Evolutionary conservation across 2,329 filamentous ascomycete species (phyloP).

Genomic region (Remersonia thermophila): DNA sequence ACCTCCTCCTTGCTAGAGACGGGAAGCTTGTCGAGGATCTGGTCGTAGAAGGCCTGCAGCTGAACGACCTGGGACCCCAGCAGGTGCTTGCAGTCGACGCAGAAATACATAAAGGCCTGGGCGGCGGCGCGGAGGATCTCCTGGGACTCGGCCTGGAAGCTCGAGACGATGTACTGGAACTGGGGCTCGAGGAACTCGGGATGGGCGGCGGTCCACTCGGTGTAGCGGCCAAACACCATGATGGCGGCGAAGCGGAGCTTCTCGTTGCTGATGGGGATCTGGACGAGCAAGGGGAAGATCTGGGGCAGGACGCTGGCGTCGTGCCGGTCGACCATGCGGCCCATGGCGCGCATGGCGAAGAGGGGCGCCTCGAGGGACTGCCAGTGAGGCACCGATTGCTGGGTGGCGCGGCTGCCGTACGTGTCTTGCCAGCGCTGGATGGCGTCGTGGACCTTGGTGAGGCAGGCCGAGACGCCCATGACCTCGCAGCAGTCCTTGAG

Average conservation of each 20-base stretch:
- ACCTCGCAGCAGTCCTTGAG: slow-evolving; percentile 96
- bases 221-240: slow-evolving; percentile 93
- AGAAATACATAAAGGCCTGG: slow-evolving; percentile 93
- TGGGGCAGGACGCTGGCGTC: slow-evolving; percentile 80
- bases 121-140: slow-evolving; percentile 89
- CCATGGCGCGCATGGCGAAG: slow-evolving; percentile 92
- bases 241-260: slow-evolving; percentile 98
- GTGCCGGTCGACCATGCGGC: slow-evolving; percentile 84
- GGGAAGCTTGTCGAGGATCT: slow-evolving; percentile 75
- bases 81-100: slow-evolving; percentile 81
- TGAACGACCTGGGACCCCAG: slow-evolving; percentile 74
- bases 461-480: slow-evolving; percentile 81
- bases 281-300: slow-evolving; percentile 84
- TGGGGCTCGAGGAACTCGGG: slow-evolving; percentile 86
- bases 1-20: slow-evolving; percentile 86
- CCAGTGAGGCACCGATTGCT: slow-evolving; percentile 77
- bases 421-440: slow-evolving; percentile 83
- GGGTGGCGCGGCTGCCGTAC: slow-evolving; percentile 63
- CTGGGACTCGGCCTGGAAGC: slow-evolving; percentile 76
- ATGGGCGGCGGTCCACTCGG: slow-evolving; percentile 92
- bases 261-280: slow-evolving; percentile 91
- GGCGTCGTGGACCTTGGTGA: slow-evolving; percentile 74
- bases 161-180: slow-evolving; percentile 89
- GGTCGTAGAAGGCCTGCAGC: slow-evolving; percentile 84
- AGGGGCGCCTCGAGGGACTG: slow-evolving; percentile 90